phyloP scores from a whole-genome alignment of 2,329 filamentous ascomycete species.

The Pseudogymnoascus sp. region DNA sequence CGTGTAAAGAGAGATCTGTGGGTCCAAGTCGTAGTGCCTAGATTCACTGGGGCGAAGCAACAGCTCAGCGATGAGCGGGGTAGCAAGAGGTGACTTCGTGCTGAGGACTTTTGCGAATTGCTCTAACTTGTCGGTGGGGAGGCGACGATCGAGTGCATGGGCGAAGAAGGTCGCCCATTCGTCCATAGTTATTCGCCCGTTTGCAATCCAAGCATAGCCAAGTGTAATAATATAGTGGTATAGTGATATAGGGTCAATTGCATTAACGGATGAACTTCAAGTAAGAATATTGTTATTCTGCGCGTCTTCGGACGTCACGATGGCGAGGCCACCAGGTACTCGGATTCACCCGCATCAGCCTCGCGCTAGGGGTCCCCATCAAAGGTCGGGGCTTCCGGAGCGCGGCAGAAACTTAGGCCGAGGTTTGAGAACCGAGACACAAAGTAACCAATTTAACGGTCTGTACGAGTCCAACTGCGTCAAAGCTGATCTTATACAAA shows the following conservation, averaged over 20 bases:
- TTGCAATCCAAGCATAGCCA: slow-evolving; percentile 2
- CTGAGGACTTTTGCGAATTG: slow-evolving; percentile 43
- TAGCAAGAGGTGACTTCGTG: slow-evolving; percentile 44
- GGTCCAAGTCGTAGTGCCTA: slow-evolving; percentile 41
- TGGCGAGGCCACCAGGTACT: neutral
- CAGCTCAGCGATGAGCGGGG: slow-evolving; percentile 47
- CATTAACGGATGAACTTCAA: neutral
- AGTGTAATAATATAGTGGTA: neutral
- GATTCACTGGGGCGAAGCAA: slow-evolving; percentile 47
- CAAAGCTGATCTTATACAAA: slow-evolving; percentile 9
- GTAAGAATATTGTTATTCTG: neutral
- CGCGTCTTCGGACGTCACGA: neutral
- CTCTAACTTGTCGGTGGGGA: slow-evolving; percentile 47
- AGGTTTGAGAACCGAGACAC: neutral
- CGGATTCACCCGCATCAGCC: neutral
- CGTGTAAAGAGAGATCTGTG: slow-evolving; percentile 52
- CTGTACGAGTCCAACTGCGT: slow-evolving; percentile 4
- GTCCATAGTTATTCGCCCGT: neutral
- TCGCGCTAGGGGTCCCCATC: neutral
- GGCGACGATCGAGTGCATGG: slow-evolving; percentile 42
- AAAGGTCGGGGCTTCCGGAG: neutral
- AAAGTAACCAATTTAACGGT: slow-evolving; percentile 3
- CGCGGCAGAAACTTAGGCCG: slow-evolving; percentile 2
- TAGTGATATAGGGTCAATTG: neutral
- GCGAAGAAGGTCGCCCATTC: slow-evolving; percentile 45